phyloP scores from a whole-genome alignment of 768 basidiomycete genomes.

The Boletus tomentosulus region DNA sequence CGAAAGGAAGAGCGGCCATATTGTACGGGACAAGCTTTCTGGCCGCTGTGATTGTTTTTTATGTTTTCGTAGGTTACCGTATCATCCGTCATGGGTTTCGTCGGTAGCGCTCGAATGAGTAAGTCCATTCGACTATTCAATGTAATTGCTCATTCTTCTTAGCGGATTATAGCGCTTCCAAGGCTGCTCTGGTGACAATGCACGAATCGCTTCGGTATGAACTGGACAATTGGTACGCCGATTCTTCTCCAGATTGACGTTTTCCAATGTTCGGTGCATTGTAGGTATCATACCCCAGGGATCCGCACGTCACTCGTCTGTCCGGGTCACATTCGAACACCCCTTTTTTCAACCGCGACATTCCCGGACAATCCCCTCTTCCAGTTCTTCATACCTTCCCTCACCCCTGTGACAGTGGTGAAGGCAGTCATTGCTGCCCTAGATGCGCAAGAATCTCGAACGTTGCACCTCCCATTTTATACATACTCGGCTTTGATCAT shows the following conservation, averaged over 20 bases:
- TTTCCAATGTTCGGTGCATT: conserved; percentile 1
- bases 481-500: conserved; percentile 55
- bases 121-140: conserved; percentile 26
- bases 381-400: conserved; percentile 73
- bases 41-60: conserved; percentile 1
- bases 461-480: conserved; percentile 71
- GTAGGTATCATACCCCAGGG: conserved; percentile 63
- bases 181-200: conserved; percentile 79
- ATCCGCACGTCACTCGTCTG: conserved; percentile 88
- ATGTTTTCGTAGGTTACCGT: conserved; percentile 59
- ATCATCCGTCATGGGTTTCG: conserved; percentile 68
- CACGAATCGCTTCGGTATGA: conserved; percentile 87
- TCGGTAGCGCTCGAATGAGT: conserved; percentile 77
- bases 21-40: conserved; percentile 47
- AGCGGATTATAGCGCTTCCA: conserved; percentile 92
- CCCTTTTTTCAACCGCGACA: conserved; percentile 62
- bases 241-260: background rate
- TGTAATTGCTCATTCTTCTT: conserved; percentile 8
- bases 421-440: conserved; percentile 79
- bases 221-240: conserved; percentile 67
- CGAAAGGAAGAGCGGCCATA: conserved; percentile 72
- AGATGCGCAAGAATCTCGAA: conserved; percentile 73
- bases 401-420: conserved; percentile 70
- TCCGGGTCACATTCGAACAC: conserved; percentile 76
- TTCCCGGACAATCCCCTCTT: conserved; percentile 49